phyloP scores from a whole-genome alignment of 2,329 filamentous ascomycete genomes.

The Grosmannia serpens region DNA sequence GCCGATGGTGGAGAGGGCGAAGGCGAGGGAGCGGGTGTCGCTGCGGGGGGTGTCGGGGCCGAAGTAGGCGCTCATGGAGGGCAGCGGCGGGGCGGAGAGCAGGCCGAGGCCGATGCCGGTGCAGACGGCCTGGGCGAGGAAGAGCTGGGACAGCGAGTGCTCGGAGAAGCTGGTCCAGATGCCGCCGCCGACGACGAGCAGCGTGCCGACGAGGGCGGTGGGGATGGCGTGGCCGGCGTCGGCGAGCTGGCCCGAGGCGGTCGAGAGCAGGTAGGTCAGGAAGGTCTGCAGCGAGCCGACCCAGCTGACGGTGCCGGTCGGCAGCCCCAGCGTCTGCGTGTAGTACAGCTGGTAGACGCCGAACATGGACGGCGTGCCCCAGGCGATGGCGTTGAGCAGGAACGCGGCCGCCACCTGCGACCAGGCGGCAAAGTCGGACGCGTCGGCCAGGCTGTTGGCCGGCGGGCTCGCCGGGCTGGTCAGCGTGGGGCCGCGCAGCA shows the following conservation, averaged over 20 bases:
- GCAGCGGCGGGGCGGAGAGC: conserved; percentile 40
- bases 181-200: conserved; percentile 32
- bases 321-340: conserved; percentile 21
- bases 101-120: conserved; percentile 43
- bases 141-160: conserved; percentile 16
- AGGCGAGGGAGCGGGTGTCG: conserved; percentile 41
- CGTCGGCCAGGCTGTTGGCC: not conserved
- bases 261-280: conserved; percentile 35
- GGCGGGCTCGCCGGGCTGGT: too few species aligned
- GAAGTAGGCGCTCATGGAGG: conserved; percentile 49
- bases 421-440: conserved; percentile 26
- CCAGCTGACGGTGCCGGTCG: conserved; percentile 30
- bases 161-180: conserved; percentile 27
- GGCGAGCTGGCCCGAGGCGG: conserved; percentile 35
- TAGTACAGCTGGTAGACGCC: conserved; percentile 37
- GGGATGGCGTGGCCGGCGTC: conserved; percentile 36
- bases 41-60: conserved; percentile 10
- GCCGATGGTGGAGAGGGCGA: conserved; percentile 48
- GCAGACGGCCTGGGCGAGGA: conserved; percentile 42
- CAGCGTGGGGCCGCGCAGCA: too few species aligned
- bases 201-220: conserved; percentile 27
- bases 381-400: conserved; percentile 36
- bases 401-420: conserved; percentile 35
- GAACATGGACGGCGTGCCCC: conserved; percentile 38
- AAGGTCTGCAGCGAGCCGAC: conserved; percentile 40